Base-by-base conservation (phyloP, 169 alveolate species). In the Plasmodium falciparum region DNA sequence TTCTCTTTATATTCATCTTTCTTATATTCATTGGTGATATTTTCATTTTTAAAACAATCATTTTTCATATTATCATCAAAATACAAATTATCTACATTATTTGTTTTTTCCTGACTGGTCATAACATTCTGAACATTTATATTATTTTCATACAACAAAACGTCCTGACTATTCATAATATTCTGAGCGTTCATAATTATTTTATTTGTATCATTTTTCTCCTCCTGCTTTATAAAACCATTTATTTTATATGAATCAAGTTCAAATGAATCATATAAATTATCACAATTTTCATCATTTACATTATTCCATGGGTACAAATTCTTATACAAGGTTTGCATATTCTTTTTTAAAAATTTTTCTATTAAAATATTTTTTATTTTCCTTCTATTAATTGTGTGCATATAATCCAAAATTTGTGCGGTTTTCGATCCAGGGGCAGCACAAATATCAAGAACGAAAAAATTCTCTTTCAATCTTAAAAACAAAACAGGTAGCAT, bases 401-500 rank as follows among this genome's bases (percentile, higher is more conserved):
- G 92, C 92, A 86, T 86, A 56, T 86, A 86, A 49, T 86, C 92
- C 33, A 86, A 56, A 24, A 86, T 86, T 92, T 95, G 96, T 9
- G 93, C 94, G 11, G 97, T 95, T 91, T 97, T 95, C 22, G 96
- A 95, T 7, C 98, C 99, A 33, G 99, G 99, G 4, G 99, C 99
- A 22, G 99, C 99, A 89, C 99, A 98, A 94, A 98, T 94, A 91
- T 98, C 99, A 29, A 97, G 93, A 61, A 98, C 96, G 24, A 90
- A 92, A 88, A 96, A 98, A 70, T 94, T 91, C 47, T 97, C 97
- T 75, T 97, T 71, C n/a, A 96, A 95, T 58, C 96, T 96, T 45
- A 98, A 94, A 47, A 96, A 93, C 59, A 97, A 78, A 22, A 98
- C 98, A 26, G 99, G 99, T n/a, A 98, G 88, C 99, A 98, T 98